Evolutionary conservation across 2,329 filamentous ascomycete species (phyloP).

Genomic region (Colletotrichum filicis): DNA sequence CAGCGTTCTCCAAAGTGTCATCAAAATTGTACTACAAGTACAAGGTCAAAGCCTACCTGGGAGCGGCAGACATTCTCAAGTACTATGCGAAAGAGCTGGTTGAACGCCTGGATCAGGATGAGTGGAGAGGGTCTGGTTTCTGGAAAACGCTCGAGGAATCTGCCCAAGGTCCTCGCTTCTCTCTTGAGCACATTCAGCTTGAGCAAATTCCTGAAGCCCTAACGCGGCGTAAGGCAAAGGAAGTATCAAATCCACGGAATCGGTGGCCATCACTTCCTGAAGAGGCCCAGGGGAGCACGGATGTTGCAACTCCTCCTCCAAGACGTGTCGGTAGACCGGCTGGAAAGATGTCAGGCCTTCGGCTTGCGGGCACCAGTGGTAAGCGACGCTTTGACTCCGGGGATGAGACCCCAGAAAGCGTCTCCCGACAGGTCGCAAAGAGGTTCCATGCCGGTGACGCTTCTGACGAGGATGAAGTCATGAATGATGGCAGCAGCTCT

Average conservation of each 20-base stretch:
- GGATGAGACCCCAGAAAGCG: conserved; percentile 50
- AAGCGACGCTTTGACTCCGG: conserved; percentile 57
- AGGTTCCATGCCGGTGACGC: conserved; percentile 45
- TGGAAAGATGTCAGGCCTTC: conserved; percentile 58
- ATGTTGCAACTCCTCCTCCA: conserved; percentile 15
- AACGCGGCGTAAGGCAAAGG: conserved; percentile 5
- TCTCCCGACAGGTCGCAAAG: conserved; percentile 48
- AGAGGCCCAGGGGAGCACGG: neutral
- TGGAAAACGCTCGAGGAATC: conserved; percentile 43
- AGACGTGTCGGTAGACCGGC: conserved; percentile 45
- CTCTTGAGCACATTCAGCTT: conserved; percentile 6
- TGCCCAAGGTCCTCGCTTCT: conserved; percentile 12
- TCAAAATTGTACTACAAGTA: conserved; percentile 47
- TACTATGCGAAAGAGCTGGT: conserved; percentile 50
- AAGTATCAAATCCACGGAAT: neutral
- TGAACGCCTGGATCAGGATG: conserved; percentile 26
- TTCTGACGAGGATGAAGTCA: conserved; percentile 45
- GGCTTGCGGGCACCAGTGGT: conserved; percentile 48
- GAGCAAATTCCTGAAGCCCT: conserved; percentile 11
- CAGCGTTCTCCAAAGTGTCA: conserved; percentile 42
- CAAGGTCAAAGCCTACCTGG: conserved; percentile 48
- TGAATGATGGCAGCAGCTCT: conserved; percentile 43
- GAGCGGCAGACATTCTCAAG: conserved; percentile 45
- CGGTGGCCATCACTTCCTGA: neutral
- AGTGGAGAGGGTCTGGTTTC: conserved; percentile 45